Evolutionary conservation across 768 basidiomycete genomes (phyloP), one percentile per base, ranked within the genome.

Genomic region (Hygrophorus pudorinus): DNA sequence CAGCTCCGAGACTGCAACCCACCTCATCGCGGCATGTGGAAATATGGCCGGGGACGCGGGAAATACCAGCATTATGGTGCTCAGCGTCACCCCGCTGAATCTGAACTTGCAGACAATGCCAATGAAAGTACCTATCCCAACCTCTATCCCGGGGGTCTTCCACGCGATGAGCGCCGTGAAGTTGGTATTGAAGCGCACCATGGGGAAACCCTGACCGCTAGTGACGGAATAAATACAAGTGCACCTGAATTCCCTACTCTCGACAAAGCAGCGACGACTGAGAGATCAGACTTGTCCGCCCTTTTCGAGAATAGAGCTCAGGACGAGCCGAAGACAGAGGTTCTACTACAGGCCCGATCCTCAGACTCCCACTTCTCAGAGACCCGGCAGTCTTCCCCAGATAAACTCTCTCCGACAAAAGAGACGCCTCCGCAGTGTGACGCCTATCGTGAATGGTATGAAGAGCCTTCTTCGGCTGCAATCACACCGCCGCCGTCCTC

Each of bases 1-100:
- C 82, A 86, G 51, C 63, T 87, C 30, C 73, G 84, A 34, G 83
- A 85, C 50, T 73, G 73, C 54, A 76, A 82, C 49, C 75, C 76
- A 27, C 62, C 65, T 21, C 30, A 42, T n/a, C 73, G 73, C 37
- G 67, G 68, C 14, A 60, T 60, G 21, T 77, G 71, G 71, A 70
- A 65, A 51, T 64, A 54, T 49, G 65, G 62, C 31, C 67, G 69
- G 43, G 69, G 64, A 28, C 72, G 72, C 13, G 70, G 70, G n/a
- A 60, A 69, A 18, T 61, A 57, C 45, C 56, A 56, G 14, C 52
- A 59, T 33, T 58, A 59, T 14, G 50, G 60, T 20, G 56, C 59
- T 24, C 57, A 60, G 17, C 59, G 61, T 41, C 60, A 52, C 11
- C 55, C 53, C 41, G 54, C 54, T 17, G 66, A 60, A 29, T 41